A percentile compares a stretch with the other conserved stretches of the same genome.
Evolutionary conservation across 768 basidiomycete genomes (phyloP).

Genomic region (Lactifluus pinguis): DNA sequence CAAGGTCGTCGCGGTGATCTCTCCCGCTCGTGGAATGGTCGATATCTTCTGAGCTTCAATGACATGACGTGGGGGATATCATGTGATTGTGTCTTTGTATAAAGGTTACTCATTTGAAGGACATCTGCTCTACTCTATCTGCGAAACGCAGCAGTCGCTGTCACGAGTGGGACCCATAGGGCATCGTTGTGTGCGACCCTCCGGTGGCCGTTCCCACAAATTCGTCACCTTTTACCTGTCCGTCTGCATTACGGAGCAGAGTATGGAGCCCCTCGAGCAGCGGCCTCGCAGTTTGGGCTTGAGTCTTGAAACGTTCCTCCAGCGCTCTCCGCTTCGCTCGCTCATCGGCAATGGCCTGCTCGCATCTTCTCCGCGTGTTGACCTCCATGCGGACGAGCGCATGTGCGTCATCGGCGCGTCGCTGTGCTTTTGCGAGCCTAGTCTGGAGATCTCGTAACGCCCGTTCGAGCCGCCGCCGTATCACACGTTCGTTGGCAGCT

Average conservation of each 20-base stretch:
- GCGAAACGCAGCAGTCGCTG: background rate
- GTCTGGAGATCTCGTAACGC: conserved; percentile 11
- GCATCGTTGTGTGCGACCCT: background rate
- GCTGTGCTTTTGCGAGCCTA: conserved; percentile 1
- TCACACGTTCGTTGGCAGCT: conserved; percentile 18
- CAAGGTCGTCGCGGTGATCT: conserved; percentile 26
- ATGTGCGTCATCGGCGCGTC: conserved; percentile 1
- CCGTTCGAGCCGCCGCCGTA: conserved; percentile 22
- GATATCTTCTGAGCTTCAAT: conserved; percentile 23
- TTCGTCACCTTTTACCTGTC: background rate
- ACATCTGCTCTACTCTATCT: background rate
- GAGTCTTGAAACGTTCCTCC: conserved; percentile 2
- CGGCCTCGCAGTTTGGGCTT: conserved; percentile 4
- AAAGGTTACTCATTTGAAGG: background rate
- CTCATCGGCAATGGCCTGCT: conserved; percentile 4
- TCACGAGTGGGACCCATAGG: background rate
- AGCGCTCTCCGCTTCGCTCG: conserved; percentile 1
- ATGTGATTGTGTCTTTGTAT: background rate
- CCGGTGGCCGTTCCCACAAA: background rate
- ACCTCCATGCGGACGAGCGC: conserved; percentile 5
- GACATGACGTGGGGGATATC: background rate
- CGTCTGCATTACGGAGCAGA: conserved; percentile 1
- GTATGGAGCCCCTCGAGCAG: conserved; percentile 8
- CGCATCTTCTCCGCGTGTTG: conserved; percentile 6
- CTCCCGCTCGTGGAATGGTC: conserved; percentile 23